Evolutionary conservation across 331 rosid genomes (phyloP), one percentile per base, ranked within the genome.

Genomic region (Dryas integrifolia): DNA sequence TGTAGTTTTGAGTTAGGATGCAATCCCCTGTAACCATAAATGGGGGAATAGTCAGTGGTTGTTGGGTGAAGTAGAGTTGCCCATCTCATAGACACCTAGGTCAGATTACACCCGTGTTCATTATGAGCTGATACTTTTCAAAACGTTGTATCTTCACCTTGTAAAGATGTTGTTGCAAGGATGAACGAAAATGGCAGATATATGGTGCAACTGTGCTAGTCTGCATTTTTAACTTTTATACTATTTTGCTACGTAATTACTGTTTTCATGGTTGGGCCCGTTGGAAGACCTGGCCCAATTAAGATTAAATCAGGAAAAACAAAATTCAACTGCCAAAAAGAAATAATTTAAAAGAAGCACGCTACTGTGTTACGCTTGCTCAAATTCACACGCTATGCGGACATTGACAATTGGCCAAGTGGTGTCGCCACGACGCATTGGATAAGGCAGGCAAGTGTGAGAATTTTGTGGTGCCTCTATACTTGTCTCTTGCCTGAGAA

Each of bases 71-170:
- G 67, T 72, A 62, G 52, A 74, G 67, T 72, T 67, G 52, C 73
- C 78, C 72, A n/a, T 77, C 75, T 81, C 67, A 51, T 45, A 47
- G 81, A 82, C 82, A 52, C 68, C 69, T 83, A 79, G 72, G 59
- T 69, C 57, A 16, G 72, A 44, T 52, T 3, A 18, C 26, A 64
- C 24, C 18, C 13, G 0, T 39, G 2, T 61, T 15, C 21, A 55
- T 3, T 8, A 7, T 69, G 59, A 12, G 74, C 18, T 18, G 53
- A 70, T 18, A 26, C 1, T 26, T 26, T 40, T 70, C 45, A 12
- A 9, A 26, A 18, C 9, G 26, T 0, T 35, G 47, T n/a, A 5
- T 51, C 43, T 30, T 63, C 12, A 52, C 65, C 46, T 9, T 69
- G 75, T 76, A 60, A 76, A 26, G 43, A 58, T 18, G 57, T 7